Base-by-base conservation (phyloP, 2,329 filamentous ascomycete genomes). In the Pestalotiopsis sp. region DNA sequence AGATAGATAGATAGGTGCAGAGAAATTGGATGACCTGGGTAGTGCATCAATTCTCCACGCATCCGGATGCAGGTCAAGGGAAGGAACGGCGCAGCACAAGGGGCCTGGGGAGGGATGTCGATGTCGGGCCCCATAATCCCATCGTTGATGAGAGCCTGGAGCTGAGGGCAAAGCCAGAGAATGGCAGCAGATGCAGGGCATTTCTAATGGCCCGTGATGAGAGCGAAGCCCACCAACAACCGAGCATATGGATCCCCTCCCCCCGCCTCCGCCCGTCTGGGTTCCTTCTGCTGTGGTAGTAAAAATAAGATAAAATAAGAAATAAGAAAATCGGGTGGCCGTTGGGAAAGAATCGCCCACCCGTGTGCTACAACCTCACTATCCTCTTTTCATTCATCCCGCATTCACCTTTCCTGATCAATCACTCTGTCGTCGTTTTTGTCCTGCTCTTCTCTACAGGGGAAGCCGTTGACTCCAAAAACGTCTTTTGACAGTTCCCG, bases 361-460 rank as follows among this genome's bases (percentile, higher is more conserved):
- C 78, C 78, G 78, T 78, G 80, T 83, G 80, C 80, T 81, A 83
- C 81, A 77, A 82, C 79, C 79, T 82, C 80, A 78, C 81, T 83
- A 83, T 82, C 77, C 81, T 83, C 80, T 82, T 83, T 83, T 83
- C 80, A 82, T 78, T 73, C 81, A 82, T 80, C 81, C 79, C 79
- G 81, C 80, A 81, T 79, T 81, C 76, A 78, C 81, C 78, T 80
- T 83, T 78, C 81, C 81, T 80, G 77, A 82, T 82, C 80, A 79
- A 81, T 81, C 79, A 72, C 76, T 74, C 75, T 78, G 79, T 76
- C 76, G 73, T 73, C 77, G 76, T 75, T 75, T 79, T 52, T 78
- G 75, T 78, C 20, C 44, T 52, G 44, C 17, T 52, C 44, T 79
- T 76, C 75, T 78, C 71, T 77, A 80, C 79, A 80, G 78, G 80